Conservation (phyloP, 176 grass and related monocot species). For the Puccinellia tenuiflora region DNA sequence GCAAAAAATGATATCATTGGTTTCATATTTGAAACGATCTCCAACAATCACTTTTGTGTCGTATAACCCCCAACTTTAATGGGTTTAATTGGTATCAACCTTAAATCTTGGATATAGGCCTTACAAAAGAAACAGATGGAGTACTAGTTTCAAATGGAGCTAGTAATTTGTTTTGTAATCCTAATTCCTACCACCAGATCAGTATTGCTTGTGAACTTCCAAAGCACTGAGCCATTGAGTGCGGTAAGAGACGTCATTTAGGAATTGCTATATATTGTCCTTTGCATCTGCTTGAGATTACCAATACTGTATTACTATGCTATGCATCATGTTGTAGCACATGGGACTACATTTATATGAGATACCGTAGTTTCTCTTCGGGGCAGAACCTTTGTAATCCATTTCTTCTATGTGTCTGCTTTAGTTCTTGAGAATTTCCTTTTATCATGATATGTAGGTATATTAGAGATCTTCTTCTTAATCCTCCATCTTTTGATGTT, state of each 20-base stretch:
- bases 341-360: neutral
- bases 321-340: constrained; percentile 15
- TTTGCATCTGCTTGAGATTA: constrained; percentile 7
- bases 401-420: neutral
- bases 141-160: neutral
- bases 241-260: neutral
- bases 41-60: neutral
- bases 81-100: neutral
- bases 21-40: neutral
- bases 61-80: neutral
- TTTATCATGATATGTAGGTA: constrained; percentile 49
- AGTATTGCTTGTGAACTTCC: neutral
- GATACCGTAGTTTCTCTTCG: neutral
- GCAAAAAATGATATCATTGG: neutral
- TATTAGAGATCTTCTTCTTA: constrained; percentile 95
- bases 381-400: neutral
- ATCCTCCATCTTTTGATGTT: constrained; percentile 76
- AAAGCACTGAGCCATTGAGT: neutral
- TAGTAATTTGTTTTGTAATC: constrained; percentile 1
- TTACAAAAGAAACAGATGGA: neutral
- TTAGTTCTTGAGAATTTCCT: neutral
- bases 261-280: neutral
- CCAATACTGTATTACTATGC: neutral
- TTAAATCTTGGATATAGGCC: neutral
- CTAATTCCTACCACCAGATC: neutral